phyloP scores from a whole-genome alignment of 768 basidiomycete species.

The Mycena crocata region DNA sequence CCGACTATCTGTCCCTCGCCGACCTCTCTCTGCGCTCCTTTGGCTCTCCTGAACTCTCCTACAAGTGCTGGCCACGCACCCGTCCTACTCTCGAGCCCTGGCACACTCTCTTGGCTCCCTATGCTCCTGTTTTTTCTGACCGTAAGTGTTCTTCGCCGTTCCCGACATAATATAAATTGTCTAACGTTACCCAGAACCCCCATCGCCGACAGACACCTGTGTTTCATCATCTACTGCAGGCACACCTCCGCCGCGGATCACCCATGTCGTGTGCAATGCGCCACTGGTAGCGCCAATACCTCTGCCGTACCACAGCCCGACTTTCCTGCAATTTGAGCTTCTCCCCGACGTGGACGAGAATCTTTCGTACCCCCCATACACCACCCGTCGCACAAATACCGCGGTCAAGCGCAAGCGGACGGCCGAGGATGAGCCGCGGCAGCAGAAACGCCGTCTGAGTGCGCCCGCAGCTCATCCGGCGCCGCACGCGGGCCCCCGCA shows the following conservation, averaged over 20 bases:
- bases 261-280: slow-evolving; percentile 71
- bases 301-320: slow-evolving; percentile 76
- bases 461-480: slow-evolving; percentile 10
- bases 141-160: slow-evolving; percentile 34
- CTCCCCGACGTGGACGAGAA: slow-evolving; percentile 76
- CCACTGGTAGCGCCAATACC: slow-evolving; percentile 78
- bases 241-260: slow-evolving; percentile 40
- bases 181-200: slow-evolving; percentile 44
- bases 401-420: slow-evolving; percentile 63
- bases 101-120: slow-evolving; percentile 33
- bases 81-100: slow-evolving; percentile 29
- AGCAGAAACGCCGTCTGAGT: slow-evolving; percentile 33
- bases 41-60: slow-evolving; percentile 12
- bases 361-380: slow-evolving; percentile 77
- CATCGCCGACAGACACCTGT: slow-evolving; percentile 58
- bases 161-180: too few species aligned
- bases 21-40: slow-evolving; percentile 33
- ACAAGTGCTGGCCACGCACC: slow-evolving; percentile 33
- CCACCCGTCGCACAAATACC: slow-evolving; percentile 27
- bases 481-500: slow-evolving; percentile 18
- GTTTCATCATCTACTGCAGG: slow-evolving; percentile 35
- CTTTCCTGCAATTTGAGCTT: slow-evolving; percentile 74
- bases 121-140: slow-evolving; percentile 36
- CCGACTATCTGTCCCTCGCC: slow-evolving; percentile 34
- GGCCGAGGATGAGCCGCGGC: slow-evolving; percentile 28